Percentiles rank a stretch among this genome's conserved stretches.
Conservation (phyloP, 73 alveolate genomes). For the Tetrahymena borealis region DNA sequence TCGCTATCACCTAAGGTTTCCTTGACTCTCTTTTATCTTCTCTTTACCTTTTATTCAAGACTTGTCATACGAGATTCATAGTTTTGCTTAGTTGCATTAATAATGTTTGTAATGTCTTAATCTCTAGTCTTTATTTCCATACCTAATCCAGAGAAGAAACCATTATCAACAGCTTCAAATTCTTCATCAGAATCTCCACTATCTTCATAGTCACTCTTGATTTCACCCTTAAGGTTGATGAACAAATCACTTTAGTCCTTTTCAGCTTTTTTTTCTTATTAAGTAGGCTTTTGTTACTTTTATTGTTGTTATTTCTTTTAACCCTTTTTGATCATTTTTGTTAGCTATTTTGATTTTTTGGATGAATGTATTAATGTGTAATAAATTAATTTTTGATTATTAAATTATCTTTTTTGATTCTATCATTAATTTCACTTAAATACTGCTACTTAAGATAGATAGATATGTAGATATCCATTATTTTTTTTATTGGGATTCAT, state of each 20-base stretch:
- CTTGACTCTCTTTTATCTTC: neutral
- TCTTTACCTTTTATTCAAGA: neutral
- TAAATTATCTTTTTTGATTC: neutral
- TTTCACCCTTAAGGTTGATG: neutral
- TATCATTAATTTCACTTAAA: neutral
- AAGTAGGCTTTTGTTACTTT: neutral
- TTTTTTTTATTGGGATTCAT: neutral
- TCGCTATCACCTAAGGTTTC: neutral
- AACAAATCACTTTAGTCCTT: neutral
- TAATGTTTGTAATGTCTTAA: neutral
- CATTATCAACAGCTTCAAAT: neutral
- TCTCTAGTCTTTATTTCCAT: neutral
- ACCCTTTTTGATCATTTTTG: neutral
- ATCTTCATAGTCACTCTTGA: neutral
- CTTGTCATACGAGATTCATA: neutral
- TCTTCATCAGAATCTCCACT: neutral
- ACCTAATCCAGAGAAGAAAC: neutral
- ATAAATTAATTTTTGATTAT: neutral
- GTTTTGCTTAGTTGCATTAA: neutral
- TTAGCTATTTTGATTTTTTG: neutral
- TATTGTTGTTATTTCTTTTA: neutral
- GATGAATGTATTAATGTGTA: neutral
- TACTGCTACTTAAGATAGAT: conserved; percentile 3
- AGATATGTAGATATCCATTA: neutral
- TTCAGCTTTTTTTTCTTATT: neutral